Conservation (phyloP, 176 grass and related monocot genomes). For the Microstegium vimineum region DNA sequence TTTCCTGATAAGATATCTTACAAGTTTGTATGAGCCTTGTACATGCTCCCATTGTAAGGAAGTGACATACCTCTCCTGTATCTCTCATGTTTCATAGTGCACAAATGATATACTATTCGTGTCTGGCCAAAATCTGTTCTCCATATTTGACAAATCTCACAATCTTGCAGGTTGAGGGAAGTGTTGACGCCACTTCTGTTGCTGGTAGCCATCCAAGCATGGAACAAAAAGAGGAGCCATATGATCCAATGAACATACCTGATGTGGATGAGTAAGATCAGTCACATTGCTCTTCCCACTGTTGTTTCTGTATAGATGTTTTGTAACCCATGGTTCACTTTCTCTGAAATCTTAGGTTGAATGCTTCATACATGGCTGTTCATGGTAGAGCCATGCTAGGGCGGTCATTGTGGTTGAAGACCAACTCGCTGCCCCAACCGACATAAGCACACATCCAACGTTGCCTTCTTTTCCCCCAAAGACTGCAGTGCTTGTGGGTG, state of each 20-base stretch:
- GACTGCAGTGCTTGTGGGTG: not conserved
- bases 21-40: not conserved
- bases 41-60: not conserved
- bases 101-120: not conserved
- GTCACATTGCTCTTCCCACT: not conserved
- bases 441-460: not conserved
- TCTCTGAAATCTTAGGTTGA: slow-evolving; percentile 52
- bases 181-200: slow-evolving; percentile 39
- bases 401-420: slow-evolving; percentile 86
- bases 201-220: slow-evolving; percentile 43
- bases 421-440: slow-evolving; percentile 42
- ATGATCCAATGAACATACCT: slow-evolving; percentile 91
- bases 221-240: slow-evolving; percentile 79
- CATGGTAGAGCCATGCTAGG: slow-evolving; percentile 83
- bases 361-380: slow-evolving; percentile 75
- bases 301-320: not conserved
- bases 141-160: not conserved
- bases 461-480: not conserved
- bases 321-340: slow-evolving; percentile 17
- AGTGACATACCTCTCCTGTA: not conserved
- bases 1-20: not conserved
- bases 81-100: not conserved
- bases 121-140: not conserved
- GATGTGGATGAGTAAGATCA: slow-evolving; percentile 66
- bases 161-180: slow-evolving; percentile 65